Conservation (phyloP, 306 rosid genomes). For the Vigna reflexopilosa region DNA sequence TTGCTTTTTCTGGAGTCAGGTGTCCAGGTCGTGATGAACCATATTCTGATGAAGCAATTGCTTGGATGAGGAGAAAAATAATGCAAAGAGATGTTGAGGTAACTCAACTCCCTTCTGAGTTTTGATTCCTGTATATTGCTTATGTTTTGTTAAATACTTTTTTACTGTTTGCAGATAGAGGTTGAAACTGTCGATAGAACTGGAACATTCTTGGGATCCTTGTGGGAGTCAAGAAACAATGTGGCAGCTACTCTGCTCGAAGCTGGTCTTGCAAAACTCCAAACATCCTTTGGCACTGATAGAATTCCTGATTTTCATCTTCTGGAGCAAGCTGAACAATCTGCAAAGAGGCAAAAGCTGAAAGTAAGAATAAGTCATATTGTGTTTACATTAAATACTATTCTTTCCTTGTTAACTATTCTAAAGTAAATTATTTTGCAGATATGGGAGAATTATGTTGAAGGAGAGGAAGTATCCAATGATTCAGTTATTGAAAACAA, state of each 20-base stretch:
- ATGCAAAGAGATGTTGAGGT: constrained; percentile 99
- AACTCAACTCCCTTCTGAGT: constrained; percentile 38
- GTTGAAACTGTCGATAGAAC: constrained; percentile 96
- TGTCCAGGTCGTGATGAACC: constrained; percentile 98
- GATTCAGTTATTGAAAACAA: constrained; percentile 74
- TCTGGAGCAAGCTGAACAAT: constrained; percentile 87
- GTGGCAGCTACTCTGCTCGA: constrained; percentile 80
- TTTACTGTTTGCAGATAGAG: constrained; percentile 66
- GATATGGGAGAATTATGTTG: constrained; percentile 98
- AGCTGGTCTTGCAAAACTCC: constrained; percentile 93
- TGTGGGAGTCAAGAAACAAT: constrained; percentile 88
- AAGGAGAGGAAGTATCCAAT: constrained; percentile 90
- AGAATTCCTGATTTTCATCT: constrained; percentile 85
- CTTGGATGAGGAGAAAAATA: constrained; percentile 93
- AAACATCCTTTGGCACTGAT: constrained; percentile 86
- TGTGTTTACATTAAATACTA: neutral
- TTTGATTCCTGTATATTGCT: constrained; percentile 31
- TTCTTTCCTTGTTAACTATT: constrained; percentile 36
- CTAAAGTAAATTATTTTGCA: constrained; percentile 56
- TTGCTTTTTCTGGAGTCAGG: constrained; percentile 92
- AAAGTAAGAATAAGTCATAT: constrained; percentile 66
- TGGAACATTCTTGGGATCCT: constrained; percentile 96
- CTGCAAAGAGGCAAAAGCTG: constrained; percentile 80
- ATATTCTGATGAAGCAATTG: constrained; percentile 93
- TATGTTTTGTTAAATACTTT: constrained; percentile 17